Conservation (phyloP, 441 rosid genomes). For the Jatropha multifida region DNA sequence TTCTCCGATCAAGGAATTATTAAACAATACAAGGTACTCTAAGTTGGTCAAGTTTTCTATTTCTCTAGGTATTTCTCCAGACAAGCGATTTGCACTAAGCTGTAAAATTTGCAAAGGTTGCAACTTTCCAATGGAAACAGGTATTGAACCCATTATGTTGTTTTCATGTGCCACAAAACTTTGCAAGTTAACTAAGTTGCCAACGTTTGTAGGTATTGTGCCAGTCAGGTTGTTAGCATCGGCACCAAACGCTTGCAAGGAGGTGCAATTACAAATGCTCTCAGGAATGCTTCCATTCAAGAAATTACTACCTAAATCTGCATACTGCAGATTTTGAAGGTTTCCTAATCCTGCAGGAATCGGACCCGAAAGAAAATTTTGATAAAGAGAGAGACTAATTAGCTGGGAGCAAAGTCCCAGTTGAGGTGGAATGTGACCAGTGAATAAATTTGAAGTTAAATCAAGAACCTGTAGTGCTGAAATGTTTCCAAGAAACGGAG, state of each 20-base stretch:
- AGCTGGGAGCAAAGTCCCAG: conserved; percentile 60
- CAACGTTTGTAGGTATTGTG: conserved; percentile 48
- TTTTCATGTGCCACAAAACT: conserved; percentile 43
- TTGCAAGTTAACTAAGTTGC: conserved; percentile 57
- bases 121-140: conserved; percentile 54
- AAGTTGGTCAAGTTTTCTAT: conserved; percentile 67
- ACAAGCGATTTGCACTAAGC: conserved; percentile 55
- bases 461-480: conserved; percentile 88
- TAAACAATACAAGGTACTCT: conserved; percentile 32
- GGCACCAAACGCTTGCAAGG: conserved; percentile 44
- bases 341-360: conserved; percentile 61
- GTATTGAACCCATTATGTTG: conserved; percentile 56
- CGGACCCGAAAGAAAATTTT: conserved; percentile 60
- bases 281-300: conserved; percentile 62
- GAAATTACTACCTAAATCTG: conserved; percentile 63
- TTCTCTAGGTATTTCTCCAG: conserved; percentile 59
- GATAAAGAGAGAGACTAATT: conserved; percentile 40
- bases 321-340: conserved; percentile 42
- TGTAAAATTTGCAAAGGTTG: conserved; percentile 50
- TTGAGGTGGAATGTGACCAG: conserved; percentile 56
- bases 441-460: conserved; percentile 54
- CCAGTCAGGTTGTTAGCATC: conserved; percentile 66
- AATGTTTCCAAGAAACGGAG: conserved; percentile 65
- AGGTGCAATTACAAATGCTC: conserved; percentile 51
- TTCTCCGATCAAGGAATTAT: conserved; percentile 55